Evolutionary conservation across 176 grass and related monocot genomes (phyloP).

Genomic region (Eleusine indica): DNA sequence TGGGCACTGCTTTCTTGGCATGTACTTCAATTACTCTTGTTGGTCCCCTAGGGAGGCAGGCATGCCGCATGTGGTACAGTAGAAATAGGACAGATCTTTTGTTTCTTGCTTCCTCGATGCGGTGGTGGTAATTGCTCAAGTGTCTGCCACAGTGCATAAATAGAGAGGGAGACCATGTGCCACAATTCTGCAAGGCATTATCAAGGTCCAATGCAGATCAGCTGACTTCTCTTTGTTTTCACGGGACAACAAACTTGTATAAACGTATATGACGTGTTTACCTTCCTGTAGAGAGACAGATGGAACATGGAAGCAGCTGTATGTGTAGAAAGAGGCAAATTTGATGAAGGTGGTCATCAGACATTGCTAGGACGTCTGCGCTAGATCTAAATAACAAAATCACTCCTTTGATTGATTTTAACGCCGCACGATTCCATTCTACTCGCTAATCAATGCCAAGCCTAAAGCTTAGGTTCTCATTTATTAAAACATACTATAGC

Average conservation of each 20-base stretch:
- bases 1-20: conserved; percentile 16
- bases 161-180: conserved; percentile 27
- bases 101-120: conserved; percentile 24
- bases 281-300: conserved; percentile 18
- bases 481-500: conserved; percentile 15
- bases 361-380: neutral
- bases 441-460: conserved; percentile 21
- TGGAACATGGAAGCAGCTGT: neutral
- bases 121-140: conserved; percentile 29
- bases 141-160: conserved; percentile 25
- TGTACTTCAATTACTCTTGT: conserved; percentile 25
- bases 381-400: neutral
- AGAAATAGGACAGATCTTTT: conserved; percentile 31
- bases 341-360: conserved; percentile 3
- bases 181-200: conserved; percentile 17
- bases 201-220: neutral
- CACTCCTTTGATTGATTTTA: too few relatives aligned
- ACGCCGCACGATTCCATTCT: too few relatives aligned
- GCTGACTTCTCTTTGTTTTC: neutral
- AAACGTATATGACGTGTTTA: conserved; percentile 33
- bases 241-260: conserved; percentile 13
- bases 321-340: conserved; percentile 1
- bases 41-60: conserved; percentile 41
- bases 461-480: conserved; percentile 12
- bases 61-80: conserved; percentile 29